Base-by-base conservation (phyloP, 345 rosid species). In the Draba incana region DNA sequence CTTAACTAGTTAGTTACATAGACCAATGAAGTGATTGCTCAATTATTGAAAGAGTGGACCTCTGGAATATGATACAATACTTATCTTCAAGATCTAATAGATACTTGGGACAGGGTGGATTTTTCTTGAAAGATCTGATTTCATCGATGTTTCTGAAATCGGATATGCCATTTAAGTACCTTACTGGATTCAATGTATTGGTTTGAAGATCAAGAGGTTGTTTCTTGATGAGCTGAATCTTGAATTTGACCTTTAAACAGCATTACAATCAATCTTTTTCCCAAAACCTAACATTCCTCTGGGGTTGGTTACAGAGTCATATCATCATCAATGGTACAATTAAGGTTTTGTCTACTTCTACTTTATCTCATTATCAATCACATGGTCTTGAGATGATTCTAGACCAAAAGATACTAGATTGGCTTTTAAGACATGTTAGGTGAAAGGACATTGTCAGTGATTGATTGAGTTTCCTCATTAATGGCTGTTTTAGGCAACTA, bases 381-480 rank as follows among this genome's bases (percentile, higher is more conserved):
- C 74, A 59, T 66, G 72, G 74, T 53, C 28, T 47, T 68, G 60
- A 54, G 69, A 68, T 66, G 74, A 75, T 41, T 75, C 45, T 67
- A 46, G 58, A 68, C 69, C 69, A 75, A 10, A 58, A 38, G 54
- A 68, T 56, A 39, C 20, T 62, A 23, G 59, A 62, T 41, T 38
- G 69, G 69, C 68, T 46, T 59, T 60, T 43, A 43, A 52, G 52
- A 55, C 69, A 62, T 44, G 78, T 75, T 75, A 62, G 74, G 78
- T 75, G 58, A 56, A 55, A 55, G 41, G 74, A 30, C 60, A 55
- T 24, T 75, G 39, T 62, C 74, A 61, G 6, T 35, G 74, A 54
- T 51, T 62, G 66, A 68, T 68, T 75, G 68, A 47, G 68, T 23
- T 55, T 68, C 54, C 60, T 68, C 74, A 68, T 68, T 62, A 54